Percentiles rank a stretch among this genome's conserved stretches.
phyloP scores from a whole-genome alignment of 73 alveolate genomes.

The Blepharisma stoltei region DNA sequence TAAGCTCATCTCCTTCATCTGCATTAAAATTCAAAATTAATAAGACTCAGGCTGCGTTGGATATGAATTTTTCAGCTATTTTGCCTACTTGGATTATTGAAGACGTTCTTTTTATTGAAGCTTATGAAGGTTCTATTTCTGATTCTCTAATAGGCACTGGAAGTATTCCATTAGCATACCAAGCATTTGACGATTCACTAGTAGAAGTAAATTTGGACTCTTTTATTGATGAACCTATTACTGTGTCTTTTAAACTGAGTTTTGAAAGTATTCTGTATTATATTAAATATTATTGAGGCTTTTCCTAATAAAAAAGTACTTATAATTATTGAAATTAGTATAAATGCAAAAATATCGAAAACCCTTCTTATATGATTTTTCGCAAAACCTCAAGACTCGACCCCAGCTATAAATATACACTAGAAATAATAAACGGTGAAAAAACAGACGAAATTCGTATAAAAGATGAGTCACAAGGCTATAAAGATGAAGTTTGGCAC shows the following conservation, averaged over 20 bases:
- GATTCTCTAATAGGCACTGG: constrained; percentile 6
- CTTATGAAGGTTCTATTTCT: neutral
- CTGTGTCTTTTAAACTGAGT: neutral
- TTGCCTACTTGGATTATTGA: constrained; percentile 29
- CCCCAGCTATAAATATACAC: neutral
- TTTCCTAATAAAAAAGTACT: too few relatives aligned
- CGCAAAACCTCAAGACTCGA: neutral
- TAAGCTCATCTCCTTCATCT: neutral
- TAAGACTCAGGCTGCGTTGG: neutral
- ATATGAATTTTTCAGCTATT: neutral
- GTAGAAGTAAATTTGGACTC: neutral
- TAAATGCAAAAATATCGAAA: too few relatives aligned
- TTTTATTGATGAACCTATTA: neutral
- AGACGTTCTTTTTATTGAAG: constrained; percentile 21
- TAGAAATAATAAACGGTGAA: neutral
- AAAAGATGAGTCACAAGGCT: neutral
- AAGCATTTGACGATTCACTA: neutral
- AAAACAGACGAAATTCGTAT: neutral
- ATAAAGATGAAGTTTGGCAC: constrained; percentile 13
- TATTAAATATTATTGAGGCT: too few relatives aligned
- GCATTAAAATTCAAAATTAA: neutral
- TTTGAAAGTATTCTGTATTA: too few relatives aligned
- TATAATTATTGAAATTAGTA: too few relatives aligned
- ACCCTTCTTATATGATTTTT: neutral
- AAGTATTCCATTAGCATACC: neutral